Evolutionary conservation across 257 asterid species (phyloP).

Genomic region (Echium plantagineum): DNA sequence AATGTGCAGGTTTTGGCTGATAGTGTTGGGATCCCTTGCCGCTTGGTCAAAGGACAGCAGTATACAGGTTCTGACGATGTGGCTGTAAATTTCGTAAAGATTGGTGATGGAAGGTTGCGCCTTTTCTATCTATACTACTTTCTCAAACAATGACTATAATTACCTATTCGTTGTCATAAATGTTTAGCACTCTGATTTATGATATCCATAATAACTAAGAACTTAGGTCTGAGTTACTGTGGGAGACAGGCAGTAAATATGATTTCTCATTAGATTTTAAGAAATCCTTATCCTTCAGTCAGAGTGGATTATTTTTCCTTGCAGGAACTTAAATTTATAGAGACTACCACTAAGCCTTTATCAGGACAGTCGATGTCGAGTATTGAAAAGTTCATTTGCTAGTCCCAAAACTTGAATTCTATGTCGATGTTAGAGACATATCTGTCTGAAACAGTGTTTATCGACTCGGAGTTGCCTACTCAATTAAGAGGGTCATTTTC

Average conservation of each 20-base stretch:
- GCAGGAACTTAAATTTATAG: no score
- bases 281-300: no score
- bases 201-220: not conserved
- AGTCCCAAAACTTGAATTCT: not conserved
- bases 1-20: conserved; percentile 86
- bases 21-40: conserved; percentile 69
- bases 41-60: conserved; percentile 80
- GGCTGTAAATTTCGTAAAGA: conserved; percentile 76
- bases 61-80: conserved; percentile 87
- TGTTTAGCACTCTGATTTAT: not conserved
- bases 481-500: conserved; percentile 14
- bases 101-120: conserved; percentile 60
- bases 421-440: not conserved
- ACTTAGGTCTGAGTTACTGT: not conserved
- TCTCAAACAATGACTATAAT: not conserved
- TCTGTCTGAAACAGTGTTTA: not conserved
- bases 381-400: no score
- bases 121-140: conserved; percentile 6
- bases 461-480: conserved; percentile 8
- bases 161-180: not conserved
- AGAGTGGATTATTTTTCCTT: no score
- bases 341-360: no score
- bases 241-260: no score
- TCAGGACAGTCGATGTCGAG: no score
- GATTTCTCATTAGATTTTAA: no score